A percentile compares a stretch with the other conserved stretches of the same genome.
phyloP scores from a whole-genome alignment of 768 basidiomycete species.

The Trametes maxima region DNA sequence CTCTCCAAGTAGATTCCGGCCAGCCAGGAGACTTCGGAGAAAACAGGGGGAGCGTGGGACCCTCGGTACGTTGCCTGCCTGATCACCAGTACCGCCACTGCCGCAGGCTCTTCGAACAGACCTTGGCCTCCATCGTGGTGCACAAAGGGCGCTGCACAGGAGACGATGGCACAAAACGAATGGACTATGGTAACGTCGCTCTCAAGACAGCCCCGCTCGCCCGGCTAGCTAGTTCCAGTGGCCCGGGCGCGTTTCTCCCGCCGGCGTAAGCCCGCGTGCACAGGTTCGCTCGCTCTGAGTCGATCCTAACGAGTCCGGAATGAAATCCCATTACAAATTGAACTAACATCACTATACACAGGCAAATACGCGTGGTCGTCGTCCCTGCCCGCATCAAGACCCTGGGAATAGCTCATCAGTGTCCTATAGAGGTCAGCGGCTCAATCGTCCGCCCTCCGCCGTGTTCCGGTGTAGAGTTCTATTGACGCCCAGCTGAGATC shows the following conservation, averaged over 20 bases:
- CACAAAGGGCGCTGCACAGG: neutral
- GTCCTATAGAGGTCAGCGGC: neutral
- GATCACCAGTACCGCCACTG: conserved; percentile 11
- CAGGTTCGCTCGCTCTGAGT: conserved; percentile 1
- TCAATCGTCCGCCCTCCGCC: conserved; percentile 19
- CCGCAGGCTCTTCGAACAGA: neutral
- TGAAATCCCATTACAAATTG: neutral
- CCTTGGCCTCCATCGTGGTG: neutral
- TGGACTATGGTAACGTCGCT: too few species aligned
- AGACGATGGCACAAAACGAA: neutral
- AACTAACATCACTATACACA: neutral
- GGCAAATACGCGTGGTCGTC: neutral
- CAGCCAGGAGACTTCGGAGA: neutral
- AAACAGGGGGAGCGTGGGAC: conserved; percentile 15
- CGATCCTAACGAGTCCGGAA: neutral
- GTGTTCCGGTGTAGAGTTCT: conserved; percentile 13
- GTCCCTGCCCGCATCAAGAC: conserved; percentile 1
- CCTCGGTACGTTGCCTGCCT: neutral
- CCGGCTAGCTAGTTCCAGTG: neutral
- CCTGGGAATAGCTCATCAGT: conserved; percentile 5
- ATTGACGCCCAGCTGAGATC: neutral
- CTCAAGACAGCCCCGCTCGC: neutral
- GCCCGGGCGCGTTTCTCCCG: neutral
- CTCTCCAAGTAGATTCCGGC: neutral
- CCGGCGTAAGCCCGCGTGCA: neutral